Percentiles rank a stretch among this genome's conserved stretches.
phyloP scores from a whole-genome alignment of 441 rosid genomes.

The Geranium incanum region DNA sequence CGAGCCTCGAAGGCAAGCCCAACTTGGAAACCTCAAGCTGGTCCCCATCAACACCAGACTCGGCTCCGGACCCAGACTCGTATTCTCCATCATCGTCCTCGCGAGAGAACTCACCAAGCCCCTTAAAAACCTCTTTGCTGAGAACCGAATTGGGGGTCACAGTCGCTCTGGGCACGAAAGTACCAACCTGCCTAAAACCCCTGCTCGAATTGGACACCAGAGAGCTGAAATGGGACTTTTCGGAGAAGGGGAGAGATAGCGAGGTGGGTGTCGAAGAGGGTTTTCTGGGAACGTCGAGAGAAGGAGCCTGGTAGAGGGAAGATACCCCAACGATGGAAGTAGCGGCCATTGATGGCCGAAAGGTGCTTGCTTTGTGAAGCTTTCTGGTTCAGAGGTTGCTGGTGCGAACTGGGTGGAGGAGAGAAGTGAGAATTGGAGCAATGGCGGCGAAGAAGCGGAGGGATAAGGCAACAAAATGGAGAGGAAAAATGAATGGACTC shows the following conservation, averaged over 20 bases:
- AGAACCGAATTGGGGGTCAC: constrained; percentile 71
- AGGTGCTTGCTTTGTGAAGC: background rate
- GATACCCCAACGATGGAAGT: background rate
- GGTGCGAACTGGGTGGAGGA: background rate
- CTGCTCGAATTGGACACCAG: background rate
- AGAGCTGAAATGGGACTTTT: constrained; percentile 5
- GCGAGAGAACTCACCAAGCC: constrained; percentile 45
- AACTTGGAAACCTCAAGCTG: constrained; percentile 67
- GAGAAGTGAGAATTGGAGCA: background rate
- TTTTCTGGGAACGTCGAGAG: background rate
- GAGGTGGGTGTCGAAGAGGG: constrained; percentile 10
- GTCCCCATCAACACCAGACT: constrained; percentile 25
- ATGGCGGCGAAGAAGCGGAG: background rate
- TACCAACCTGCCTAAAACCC: constrained; percentile 14
- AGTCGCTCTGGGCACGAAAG: constrained; percentile 50
- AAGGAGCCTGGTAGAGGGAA: constrained; percentile 1
- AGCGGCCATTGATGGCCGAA: background rate
- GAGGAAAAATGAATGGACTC: background rate
- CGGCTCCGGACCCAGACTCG: constrained; percentile 13
- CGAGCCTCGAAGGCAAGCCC: constrained; percentile 71
- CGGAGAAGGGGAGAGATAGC: constrained; percentile 12
- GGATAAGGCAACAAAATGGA: background rate
- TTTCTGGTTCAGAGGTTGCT: background rate
- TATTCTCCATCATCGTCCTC: constrained; percentile 26
- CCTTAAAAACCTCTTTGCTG: constrained; percentile 81